Evolutionary conservation across 108 stramenopile species (phyloP), one percentile per base, ranked within the genome.

Genomic region (Craspedostauros australis): DNA sequence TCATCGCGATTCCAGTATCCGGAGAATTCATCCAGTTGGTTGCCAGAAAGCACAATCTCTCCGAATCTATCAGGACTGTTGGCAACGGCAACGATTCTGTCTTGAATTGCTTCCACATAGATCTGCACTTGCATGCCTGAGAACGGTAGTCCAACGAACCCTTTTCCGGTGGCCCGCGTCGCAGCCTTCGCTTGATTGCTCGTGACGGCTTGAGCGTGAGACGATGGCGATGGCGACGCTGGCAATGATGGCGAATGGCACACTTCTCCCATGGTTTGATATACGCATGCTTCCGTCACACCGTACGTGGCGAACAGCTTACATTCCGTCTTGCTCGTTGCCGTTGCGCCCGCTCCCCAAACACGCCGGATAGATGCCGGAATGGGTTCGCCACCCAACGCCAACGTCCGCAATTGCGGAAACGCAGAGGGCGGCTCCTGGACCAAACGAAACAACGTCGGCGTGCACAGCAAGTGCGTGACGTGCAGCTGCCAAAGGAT

Each of bases 281-380:
- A 91, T 7, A 91, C 90, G 50, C 90, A 91, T 9, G 90, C 90
- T 75, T 91, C 90, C 19, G 90, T 91, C 18, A 82, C 80, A 12
- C 90, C 90, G 50, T 91, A 91, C 26, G 90, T 91, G 2, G 85
- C 77, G 15, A 74, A 73, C 7, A 87, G 46, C n/a, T 74, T 55
- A 47, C 73, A 77, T 23, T n/a, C 39, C 29, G 0, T 29, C 37
- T 11, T 58, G 26, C 39, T 64, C 34, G 23, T 38, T 40, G 18
- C 7, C 21, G 2, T 34, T 5, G n/a, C n/a, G n/a, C n/a, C n/a
- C n/a, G n/a, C n/a, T n/a, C n/a, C 79, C 84, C 86, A 87, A 15
- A 38, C 46, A 15, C 44, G 31, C 9, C 34, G 22, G 34, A 88
- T 62, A 21, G 62, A 14, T 29, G 58, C 64, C 0, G 86, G 82